phyloP scores from a whole-genome alignment of 495 filamentous ascomycete genomes.

The Achaetomiella virescens region DNA sequence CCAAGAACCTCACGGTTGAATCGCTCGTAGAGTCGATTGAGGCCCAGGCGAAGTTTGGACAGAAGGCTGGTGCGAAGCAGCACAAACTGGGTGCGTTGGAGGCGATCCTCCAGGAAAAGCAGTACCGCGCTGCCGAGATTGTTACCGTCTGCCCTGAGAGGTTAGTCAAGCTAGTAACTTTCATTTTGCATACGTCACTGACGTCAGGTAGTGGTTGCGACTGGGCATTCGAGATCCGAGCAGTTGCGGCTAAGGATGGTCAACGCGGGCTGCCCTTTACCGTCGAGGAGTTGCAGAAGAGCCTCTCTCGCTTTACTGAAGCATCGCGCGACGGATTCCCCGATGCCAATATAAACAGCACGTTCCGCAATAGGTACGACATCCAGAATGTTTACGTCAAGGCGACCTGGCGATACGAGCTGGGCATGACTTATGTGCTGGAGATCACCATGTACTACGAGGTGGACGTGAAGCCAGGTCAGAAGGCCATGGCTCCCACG shows the following conservation, averaged over 20 bases:
- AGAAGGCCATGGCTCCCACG: neutral
- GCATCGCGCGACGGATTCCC: neutral
- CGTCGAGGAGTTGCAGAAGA: neutral
- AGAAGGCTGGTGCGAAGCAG: neutral
- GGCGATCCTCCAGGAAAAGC: constrained; percentile 10
- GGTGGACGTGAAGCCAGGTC: neutral
- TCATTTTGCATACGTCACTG: neutral
- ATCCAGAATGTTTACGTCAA: constrained; percentile 14
- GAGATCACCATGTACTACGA: constrained; percentile 15
- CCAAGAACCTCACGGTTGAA: constrained; percentile 20
- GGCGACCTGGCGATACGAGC: constrained; percentile 6
- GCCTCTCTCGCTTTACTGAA: neutral
- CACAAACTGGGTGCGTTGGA: constrained; percentile 12
- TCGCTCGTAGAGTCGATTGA: neutral
- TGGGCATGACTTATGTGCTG: constrained; percentile 13
- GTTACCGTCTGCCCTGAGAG: constrained; percentile 35
- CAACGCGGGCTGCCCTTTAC: neutral
- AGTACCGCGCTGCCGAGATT: constrained; percentile 22
- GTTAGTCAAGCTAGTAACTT: constrained; percentile 25
- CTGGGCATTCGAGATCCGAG: constrained; percentile 18
- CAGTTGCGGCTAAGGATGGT: neutral
- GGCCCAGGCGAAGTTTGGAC: neutral
- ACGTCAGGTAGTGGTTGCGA: constrained; percentile 17
- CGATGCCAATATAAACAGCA: neutral
- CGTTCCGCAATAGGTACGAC: neutral